Base-by-base conservation (phyloP, 495 filamentous ascomycete genomes). In the Darksidea phi region DNA sequence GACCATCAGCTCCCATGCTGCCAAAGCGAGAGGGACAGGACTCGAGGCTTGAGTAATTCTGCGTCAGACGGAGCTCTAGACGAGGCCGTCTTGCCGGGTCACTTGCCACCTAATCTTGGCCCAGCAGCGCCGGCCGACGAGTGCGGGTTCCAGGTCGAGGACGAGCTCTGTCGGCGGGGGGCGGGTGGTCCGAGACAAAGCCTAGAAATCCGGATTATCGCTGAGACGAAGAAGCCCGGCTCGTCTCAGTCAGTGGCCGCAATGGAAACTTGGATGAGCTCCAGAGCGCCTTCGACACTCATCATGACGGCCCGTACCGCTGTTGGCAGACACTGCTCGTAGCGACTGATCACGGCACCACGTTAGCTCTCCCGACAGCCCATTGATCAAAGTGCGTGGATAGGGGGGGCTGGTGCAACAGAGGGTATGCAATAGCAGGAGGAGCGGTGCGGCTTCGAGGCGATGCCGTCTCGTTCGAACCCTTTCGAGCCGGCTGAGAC, bases 231-330 rank as follows among this genome's bases (percentile, higher is more conserved):
- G 4, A 25, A 26, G 54, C 20, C 53, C 36, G 5, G 18, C 2
- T 23, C 8, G 11, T 41, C 7, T 23, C 25, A 17, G 17, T 23
- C 23, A 18, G 11, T 56, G 20, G 34, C 41, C 6, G 4, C 34
- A 20, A 24, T n/a, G n/a, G n/a, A n/a, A n/a, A n/a, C n/a, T n/a
- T n/a, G n/a, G n/a, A n/a, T n/a, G n/a, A n/a, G n/a, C 48, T 28
- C n/a, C 21, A 25, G 36, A 42, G 24, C 28, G 41, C 23, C 41
- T 28, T 51, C 23, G 18, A 25, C 47, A 20, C 36, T 46, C 51
- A 61, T 15, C 24, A 21, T 48, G 47, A 47, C 66, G 66, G 61
- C 37, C 42, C 66, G 66, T 28, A 64, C 66, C 66, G 66, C 66
- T 64, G 66, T 43, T 61, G 56, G 55, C 18, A 63, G 51, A 52